Conservation (phyloP, 805 yeast species). For the Yarrowia hollandica region DNA sequence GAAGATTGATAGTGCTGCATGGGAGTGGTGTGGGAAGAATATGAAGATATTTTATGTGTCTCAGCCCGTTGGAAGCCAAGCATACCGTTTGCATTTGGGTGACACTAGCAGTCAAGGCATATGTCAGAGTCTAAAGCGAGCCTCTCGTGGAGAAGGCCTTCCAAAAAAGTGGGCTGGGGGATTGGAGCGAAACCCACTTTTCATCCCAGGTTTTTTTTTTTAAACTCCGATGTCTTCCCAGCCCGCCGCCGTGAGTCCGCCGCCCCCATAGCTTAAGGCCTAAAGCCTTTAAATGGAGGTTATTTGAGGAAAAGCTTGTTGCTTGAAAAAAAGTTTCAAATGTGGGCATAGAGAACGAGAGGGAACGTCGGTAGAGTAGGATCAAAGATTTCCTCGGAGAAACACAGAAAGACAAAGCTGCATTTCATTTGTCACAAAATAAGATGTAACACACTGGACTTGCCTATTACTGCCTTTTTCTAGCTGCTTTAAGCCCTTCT, state of each 20-base stretch:
- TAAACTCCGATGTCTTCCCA: constrained; percentile 2
- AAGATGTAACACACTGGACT: neutral
- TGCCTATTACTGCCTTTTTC: neutral
- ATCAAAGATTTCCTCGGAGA: no score
- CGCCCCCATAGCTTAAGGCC: constrained; percentile 10
- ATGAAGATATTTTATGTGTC: neutral
- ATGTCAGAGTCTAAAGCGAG: no score
- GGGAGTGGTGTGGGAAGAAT: no score
- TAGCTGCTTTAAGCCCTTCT: neutral
- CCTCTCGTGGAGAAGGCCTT: no score
- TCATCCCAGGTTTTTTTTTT: neutral
- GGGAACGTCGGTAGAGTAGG: neutral
- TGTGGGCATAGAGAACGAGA: neutral
- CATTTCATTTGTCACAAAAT: no score
- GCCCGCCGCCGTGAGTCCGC: constrained; percentile 21
- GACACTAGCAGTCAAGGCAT: no score
- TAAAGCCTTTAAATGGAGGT: constrained; percentile 2
- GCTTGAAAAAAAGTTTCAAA: neutral
- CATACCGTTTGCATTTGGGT: neutral
- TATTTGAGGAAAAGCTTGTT: neutral
- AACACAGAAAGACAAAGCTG: no score
- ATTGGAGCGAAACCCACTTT: neutral
- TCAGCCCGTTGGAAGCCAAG: neutral
- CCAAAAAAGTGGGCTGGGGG: neutral
- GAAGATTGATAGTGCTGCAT: neutral